Base-by-base conservation (phyloP, 192 early-diverging fungal species). In the Linnemannia exigua region DNA sequence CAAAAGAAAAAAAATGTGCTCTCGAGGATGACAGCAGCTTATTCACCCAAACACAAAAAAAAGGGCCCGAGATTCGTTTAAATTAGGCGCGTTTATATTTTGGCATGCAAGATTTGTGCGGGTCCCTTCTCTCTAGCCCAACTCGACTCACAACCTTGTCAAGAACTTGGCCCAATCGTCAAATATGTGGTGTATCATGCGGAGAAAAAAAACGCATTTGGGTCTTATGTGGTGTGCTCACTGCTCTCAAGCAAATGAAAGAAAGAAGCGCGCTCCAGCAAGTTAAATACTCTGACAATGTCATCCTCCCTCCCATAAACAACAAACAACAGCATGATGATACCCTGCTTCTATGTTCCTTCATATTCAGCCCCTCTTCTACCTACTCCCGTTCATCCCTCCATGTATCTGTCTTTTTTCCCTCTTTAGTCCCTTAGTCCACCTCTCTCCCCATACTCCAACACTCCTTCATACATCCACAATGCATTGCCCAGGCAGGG, bases 1-100 rank as follows among this genome's bases (percentile, higher is more conserved):
- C n/a, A 31, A 61, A 31, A 28, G 1, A 12, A 63, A 33, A 14
- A 28, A 63, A n/a, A n/a, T n/a, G 25, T 63, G 58, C 58, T 63
- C 58, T 63, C 58, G 58, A 63, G 28, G 58, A 54, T 54, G 52
- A 63, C 58, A 63, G 58, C 58, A 63, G 31, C 58, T 28, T 31
- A 63, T 0, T 31, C 52, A n/a, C 15, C 9, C 5, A 44, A 44
- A 5, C 15, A 11, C 15, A 50, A 63, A 63, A 63, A 61, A 63
- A 63, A 63, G 58, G 58, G 58, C 58, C 58, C 58, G 58, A 33
- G 4, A 25, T 28, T 31, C 28, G 58, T 63, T 63, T 63, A 63
- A 63, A 63, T 63, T 63, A 25, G 58, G 28, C 58, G 58, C 14
- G 58, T 63, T 63, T 63, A 6, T 22, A 58, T 52, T 52, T 52